Evolutionary conservation across 257 asterid species (phyloP), one percentile per base, ranked within the genome.

Genomic region (Solanum dulcamara): DNA sequence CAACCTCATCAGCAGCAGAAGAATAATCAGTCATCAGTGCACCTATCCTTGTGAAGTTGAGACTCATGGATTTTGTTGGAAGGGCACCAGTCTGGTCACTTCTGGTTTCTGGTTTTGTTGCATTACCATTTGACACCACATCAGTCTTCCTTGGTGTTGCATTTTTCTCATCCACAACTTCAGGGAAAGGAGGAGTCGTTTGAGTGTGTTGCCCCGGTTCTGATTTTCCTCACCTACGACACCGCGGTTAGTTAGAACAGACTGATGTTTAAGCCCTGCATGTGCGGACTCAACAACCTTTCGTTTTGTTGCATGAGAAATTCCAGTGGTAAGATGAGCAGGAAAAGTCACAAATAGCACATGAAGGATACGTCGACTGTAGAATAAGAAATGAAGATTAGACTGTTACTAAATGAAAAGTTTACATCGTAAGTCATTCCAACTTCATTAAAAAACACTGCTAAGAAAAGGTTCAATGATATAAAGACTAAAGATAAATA

Each of bases 1-100:
- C 74, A 44, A 79, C 85, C 74, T 81, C 86, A 10, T 71, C 89
- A 46, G 82, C 81, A 68, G 24, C 38, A 57, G 35, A 38, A 59
- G 30, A 64, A 20, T 14, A n/a, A 15, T 33, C 71, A 50, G 67
- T 48, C 80, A 26, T 10, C 71, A 42, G n/a, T 9, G 33, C 72
- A 24, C 72, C 77, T 10, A 84, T 48, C 40, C 68, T 83, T 30
- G 84, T 55, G 22, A 81, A 30, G 44, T 72, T 81, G 24, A 81
- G 24, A 81, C 83, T 81, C 7, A 46, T 28, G 18, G 64, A 30
- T 46, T 38, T 51, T 80, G 42, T 85, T 26, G 42, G 24, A 35
- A 70, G 80, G 50, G 80, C 80, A 70, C 30, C 50, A 70, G 50
- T 70, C 24, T 70, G 80, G 30, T 37, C 80, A 70, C 80, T 35